Conservation (phyloP, 75 land plant genomes). For the Larix kaempferi region DNA sequence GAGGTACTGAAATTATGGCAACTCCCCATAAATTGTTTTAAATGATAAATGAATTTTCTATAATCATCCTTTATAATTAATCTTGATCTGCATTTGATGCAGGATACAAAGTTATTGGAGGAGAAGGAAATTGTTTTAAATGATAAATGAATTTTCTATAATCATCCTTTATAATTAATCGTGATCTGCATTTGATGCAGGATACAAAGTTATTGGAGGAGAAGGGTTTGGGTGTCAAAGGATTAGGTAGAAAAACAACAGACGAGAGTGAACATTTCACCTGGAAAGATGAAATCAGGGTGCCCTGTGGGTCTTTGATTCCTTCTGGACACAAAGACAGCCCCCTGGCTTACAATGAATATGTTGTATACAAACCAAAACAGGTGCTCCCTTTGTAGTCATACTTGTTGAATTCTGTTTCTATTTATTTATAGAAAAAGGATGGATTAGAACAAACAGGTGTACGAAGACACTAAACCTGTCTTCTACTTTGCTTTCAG, state of each 20-base stretch:
- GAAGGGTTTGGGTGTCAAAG: conserved; percentile 57
- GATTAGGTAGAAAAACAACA: conserved; percentile 56
- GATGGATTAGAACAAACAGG: background rate
- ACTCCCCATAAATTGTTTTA: too few species aligned
- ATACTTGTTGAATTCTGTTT: too few species aligned
- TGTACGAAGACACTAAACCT: background rate
- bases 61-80: too few species aligned
- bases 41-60: too few species aligned
- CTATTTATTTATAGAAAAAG: background rate
- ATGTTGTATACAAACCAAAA: conserved; percentile 71
- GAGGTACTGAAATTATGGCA: conserved; percentile 33
- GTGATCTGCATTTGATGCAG: conserved; percentile 13
- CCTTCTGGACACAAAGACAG: conserved; percentile 50
- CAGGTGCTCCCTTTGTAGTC: conserved; percentile 34
- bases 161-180: too few species aligned
- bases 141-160: too few species aligned
- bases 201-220: conserved; percentile 59
- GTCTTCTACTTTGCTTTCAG: background rate
- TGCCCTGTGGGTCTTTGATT: conserved; percentile 65
- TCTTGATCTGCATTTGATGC: background rate
- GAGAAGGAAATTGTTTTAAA: too few species aligned
- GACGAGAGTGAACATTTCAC: conserved; percentile 54
- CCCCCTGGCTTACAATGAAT: conserved; percentile 75
- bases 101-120: conserved; percentile 64
- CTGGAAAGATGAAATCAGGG: conserved; percentile 69